These are phyloP conservation scores for Aegilops bicornis DNA, from an alignment of 176 grass and related monocot genomes.

Conservation along the genomic window DNA sequence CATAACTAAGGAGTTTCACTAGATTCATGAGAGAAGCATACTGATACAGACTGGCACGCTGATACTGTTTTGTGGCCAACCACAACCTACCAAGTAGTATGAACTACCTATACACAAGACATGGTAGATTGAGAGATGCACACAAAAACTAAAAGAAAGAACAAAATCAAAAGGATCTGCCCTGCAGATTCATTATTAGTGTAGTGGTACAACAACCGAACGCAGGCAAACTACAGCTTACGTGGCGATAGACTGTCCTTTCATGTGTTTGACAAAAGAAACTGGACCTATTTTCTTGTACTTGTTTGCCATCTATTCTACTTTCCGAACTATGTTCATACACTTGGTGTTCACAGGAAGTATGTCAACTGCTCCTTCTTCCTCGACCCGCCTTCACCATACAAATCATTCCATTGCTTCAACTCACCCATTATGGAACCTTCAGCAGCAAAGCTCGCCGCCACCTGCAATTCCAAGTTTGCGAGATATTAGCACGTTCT, in stretches of 20 bases:
- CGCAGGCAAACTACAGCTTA: conserved; percentile 24
- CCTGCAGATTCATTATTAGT: conserved; percentile 27
- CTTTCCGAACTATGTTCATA: conserved; percentile 38
- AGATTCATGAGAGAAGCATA: background rate
- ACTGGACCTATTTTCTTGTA: conserved; percentile 19
- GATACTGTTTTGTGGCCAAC: background rate
- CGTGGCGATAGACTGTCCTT: conserved; percentile 1
- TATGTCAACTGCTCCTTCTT: conserved; percentile 91
- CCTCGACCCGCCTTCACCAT: conserved; percentile 94
- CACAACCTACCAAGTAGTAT: background rate
- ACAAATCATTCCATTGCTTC: conserved; percentile 95
- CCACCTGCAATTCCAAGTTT: conserved; percentile 58
- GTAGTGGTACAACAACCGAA: conserved; percentile 33
- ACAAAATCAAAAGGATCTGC: background rate
- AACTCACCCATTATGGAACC: conserved; percentile 86
- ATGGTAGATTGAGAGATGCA: background rate
- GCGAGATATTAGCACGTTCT: background rate
- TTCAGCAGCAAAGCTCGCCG: conserved; percentile 78
- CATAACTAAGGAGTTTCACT: background rate
- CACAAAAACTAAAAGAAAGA: background rate
- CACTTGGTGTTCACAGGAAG: conserved; percentile 64
- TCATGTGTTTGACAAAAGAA: conserved; percentile 12
- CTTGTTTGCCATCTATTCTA: conserved; percentile 36
- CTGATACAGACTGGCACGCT: background rate
- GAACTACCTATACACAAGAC: conserved; percentile 11